Evolutionary conservation across 2,329 filamentous ascomycete genomes (phyloP).

Genomic region (Cytospora chrysosperma): DNA sequence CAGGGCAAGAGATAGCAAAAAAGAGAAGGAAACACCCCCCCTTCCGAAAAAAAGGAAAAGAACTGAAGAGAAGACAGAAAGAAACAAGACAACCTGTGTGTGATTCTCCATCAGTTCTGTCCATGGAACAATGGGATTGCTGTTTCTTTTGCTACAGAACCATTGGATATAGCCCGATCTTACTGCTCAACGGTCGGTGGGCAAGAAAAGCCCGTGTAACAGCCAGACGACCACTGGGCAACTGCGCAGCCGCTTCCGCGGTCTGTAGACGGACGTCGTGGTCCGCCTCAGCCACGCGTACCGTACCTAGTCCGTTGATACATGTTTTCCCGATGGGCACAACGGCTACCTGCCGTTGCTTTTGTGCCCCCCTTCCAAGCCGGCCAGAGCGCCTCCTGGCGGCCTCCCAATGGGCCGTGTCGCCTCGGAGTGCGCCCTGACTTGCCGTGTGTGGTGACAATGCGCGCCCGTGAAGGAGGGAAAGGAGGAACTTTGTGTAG

Average conservation of each 20-base stretch:
- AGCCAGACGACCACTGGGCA: constrained; percentile 4
- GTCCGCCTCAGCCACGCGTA: not conserved
- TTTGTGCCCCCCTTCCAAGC: constrained; percentile 9
- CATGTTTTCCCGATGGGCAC: constrained; percentile 10
- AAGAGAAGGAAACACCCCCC: too few species aligned
- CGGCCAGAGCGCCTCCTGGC: constrained; percentile 9
- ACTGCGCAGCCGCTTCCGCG: not conserved
- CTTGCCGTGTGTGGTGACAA: constrained; percentile 2
- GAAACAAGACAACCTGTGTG: not conserved
- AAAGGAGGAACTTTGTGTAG: not conserved
- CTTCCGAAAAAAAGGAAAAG: too few species aligned
- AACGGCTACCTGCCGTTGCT: constrained; percentile 20
- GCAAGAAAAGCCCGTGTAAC: constrained; percentile 10
- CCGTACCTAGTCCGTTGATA: not conserved
- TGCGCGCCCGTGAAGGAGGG: not conserved
- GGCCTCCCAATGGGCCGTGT: constrained; percentile 11
- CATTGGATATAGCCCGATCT: constrained; percentile 2
- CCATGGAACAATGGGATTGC: not conserved
- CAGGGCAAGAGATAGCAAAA: too few species aligned
- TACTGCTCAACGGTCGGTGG: constrained; percentile 8
- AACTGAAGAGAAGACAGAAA: not conserved
- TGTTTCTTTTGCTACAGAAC: not conserved
- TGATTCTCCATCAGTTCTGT: constrained; percentile 3
- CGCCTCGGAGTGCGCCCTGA: constrained; percentile 6
- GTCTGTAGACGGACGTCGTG: not conserved